Base-by-base conservation (phyloP, 495 filamentous ascomycete species). In the Pyrenula aspistea region DNA sequence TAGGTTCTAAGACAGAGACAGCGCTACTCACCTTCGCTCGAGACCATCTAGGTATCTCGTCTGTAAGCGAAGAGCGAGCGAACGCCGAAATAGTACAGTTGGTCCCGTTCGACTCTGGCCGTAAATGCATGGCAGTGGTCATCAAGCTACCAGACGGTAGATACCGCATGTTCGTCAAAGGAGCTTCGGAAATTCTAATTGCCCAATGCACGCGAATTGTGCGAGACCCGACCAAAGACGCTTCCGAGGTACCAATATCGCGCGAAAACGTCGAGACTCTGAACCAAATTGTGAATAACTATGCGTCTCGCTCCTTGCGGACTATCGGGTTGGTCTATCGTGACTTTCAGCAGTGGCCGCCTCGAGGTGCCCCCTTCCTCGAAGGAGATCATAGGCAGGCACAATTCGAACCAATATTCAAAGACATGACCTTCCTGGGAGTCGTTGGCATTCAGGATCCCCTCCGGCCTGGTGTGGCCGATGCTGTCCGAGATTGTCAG, bases 1-100 rank as follows among this genome's bases (percentile, higher is more conserved):
- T 94, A 56, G 90, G 90, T 53, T 94, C 90, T 2, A 95, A 94
- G 73, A 95, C 90, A 0, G 90, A 95, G 63, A 92, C 89, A 3
- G 88, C 90, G 1, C 74, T 95, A 42, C 73, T 95, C 15, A 77
- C 77, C 21, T 86, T 91, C 59, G 88, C 89, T 15, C 78, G 81
- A 55, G 85, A 89, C 49, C 73, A 85, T 61, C 75, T 94, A n/a
- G 87, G 78, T 10, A 88, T 94, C 81, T 81, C 80, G 1, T 78
- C 83, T 0, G 75, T 90, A 1, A 76, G 73, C 56, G 81, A 89
- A 60, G 81, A 83, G 58, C 77, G 88, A n/a, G 77, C 84, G 4
- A 88, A 85, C 61, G 81, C 79, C 47, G 78, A 82, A 49, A 71
- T 85, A 52, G 74, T 80, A 10, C 88, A 95, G 64, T 75, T 92